phyloP scores from a whole-genome alignment of 306 rosid species.

The Ceratonia siliqua region DNA sequence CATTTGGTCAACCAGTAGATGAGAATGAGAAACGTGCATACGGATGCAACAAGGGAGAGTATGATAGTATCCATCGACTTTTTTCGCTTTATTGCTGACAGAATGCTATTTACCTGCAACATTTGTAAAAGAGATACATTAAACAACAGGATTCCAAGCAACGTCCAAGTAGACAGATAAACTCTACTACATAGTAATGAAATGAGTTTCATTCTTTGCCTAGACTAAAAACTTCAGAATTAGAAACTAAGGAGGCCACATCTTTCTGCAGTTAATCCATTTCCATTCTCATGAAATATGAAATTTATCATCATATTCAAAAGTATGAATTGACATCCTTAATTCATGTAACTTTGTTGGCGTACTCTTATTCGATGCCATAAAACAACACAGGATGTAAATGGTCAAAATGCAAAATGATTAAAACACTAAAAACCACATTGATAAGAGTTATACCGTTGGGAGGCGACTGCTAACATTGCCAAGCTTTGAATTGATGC shows the following conservation, averaged over 20 bases:
- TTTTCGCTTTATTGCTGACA: conserved; percentile 84
- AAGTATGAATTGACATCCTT: background rate
- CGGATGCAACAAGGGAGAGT: conserved; percentile 88
- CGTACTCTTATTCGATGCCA: conserved; percentile 5
- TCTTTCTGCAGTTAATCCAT: conserved; percentile 8
- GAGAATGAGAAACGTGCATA: conserved; percentile 89
- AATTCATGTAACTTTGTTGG: background rate
- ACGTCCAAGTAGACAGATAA: background rate
- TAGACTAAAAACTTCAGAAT: too few species aligned
- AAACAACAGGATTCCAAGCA: conserved; percentile 1
- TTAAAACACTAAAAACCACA: conserved; percentile 3
- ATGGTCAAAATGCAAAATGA: conserved; percentile 12
- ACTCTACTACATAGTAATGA: background rate
- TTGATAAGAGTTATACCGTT: conserved; percentile 54
- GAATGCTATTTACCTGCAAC: conserved; percentile 86
- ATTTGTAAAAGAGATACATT: conserved; percentile 15
- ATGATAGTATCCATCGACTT: conserved; percentile 92
- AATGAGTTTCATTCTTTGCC: background rate
- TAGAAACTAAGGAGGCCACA: background rate
- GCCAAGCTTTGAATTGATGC: conserved; percentile 92
- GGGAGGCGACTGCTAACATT: conserved; percentile 95
- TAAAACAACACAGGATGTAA: background rate
- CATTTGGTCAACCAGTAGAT: conserved; percentile 95
- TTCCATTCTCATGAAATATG: background rate
- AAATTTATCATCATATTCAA: background rate